A percentile compares a stretch with the other conserved stretches of the same genome.
phyloP scores from a whole-genome alignment of 805 yeast genomes.

The Wickerhamiella slavikovae region DNA sequence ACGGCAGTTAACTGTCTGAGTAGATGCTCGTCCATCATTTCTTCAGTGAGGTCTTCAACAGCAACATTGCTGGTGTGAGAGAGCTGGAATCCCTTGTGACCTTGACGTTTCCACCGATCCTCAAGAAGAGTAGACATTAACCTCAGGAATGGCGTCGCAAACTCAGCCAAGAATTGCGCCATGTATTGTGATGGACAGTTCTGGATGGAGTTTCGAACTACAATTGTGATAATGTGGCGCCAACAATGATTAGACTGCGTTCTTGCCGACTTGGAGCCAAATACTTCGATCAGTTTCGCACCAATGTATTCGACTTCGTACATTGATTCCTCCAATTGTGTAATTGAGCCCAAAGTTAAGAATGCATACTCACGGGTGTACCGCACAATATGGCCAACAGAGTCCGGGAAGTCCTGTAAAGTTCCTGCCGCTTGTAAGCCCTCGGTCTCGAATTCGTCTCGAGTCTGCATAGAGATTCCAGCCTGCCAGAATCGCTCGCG shows the following conservation, averaged over 20 bases:
- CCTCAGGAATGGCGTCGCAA: slow-evolving; percentile 54
- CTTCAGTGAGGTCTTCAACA: slow-evolving; percentile 62
- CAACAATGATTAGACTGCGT: slow-evolving; percentile 91
- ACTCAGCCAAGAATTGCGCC: slow-evolving; percentile 47
- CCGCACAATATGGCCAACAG: slow-evolving; percentile 87
- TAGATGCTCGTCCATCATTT: slow-evolving; percentile 94
- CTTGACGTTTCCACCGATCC: slow-evolving; percentile 55
- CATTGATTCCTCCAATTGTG: slow-evolving; percentile 74
- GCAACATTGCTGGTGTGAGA: slow-evolving; percentile 22
- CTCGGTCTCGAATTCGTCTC: slow-evolving; percentile 86
- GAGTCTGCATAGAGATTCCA: slow-evolving; percentile 84
- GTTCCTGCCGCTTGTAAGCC: slow-evolving; percentile 87
- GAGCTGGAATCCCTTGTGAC: slow-evolving; percentile 24
- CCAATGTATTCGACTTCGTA: slow-evolving; percentile 77
- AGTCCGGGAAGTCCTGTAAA: slow-evolving; percentile 88
- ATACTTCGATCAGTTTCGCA: slow-evolving; percentile 54
- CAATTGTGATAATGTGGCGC: slow-evolving; percentile 89
- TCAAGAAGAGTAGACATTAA: slow-evolving; percentile 58
- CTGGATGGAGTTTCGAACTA: slow-evolving; percentile 65
- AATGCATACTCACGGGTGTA: slow-evolving; percentile 94
- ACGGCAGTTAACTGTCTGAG: slow-evolving; percentile 84
- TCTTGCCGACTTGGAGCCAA: slow-evolving; percentile 51
- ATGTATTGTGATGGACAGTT: slow-evolving; percentile 66
- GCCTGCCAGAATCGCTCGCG: slow-evolving; percentile 97
- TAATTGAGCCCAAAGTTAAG: slow-evolving; percentile 69